These are phyloP conservation scores for Rubus parviflorus DNA, from an alignment of 306 rosid genomes.

Conservation along the genomic window DNA sequence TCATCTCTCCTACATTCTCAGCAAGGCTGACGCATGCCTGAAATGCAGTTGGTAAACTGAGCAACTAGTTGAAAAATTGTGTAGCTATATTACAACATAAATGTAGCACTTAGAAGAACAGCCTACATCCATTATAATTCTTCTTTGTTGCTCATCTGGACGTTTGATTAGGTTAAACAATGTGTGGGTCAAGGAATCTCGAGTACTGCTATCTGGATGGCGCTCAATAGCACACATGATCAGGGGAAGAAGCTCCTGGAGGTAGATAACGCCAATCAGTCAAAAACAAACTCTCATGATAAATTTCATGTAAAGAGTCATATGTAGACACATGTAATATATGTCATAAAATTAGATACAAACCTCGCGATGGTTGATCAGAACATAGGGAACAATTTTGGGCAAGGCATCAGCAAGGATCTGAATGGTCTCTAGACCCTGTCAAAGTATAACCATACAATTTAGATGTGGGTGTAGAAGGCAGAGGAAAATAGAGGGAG, in stretches of 20 bases:
- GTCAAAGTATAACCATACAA: slow-evolving; percentile 37
- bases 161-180: slow-evolving; percentile 95
- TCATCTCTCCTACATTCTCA: slow-evolving; percentile 94
- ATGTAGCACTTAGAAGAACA: slow-evolving; percentile 4
- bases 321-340: slow-evolving; percentile 7
- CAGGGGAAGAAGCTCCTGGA: slow-evolving; percentile 94
- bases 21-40: slow-evolving; percentile 98
- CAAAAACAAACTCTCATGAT: not conserved
- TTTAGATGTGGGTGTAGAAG: slow-evolving; percentile 18
- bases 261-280: slow-evolving; percentile 25
- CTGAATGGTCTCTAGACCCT: slow-evolving; percentile 87
- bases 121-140: slow-evolving; percentile 94
- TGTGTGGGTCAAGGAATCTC: slow-evolving; percentile 98
- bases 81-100: slow-evolving; percentile 8
- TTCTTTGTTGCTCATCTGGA: slow-evolving; percentile 93
- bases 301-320: not conserved
- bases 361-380: slow-evolving; percentile 99
- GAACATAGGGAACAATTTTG: slow-evolving; percentile 94
- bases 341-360: slow-evolving; percentile 11
- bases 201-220: slow-evolving; percentile 88
- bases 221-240: slow-evolving; percentile 98
- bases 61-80: slow-evolving; percentile 18
- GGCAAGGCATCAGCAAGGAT: slow-evolving; percentile 94
- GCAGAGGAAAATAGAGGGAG: not conserved
- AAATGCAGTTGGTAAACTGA: slow-evolving; percentile 31